Evolutionary conservation across 2,329 filamentous ascomycete species (phyloP).

Genomic region (Aureobasidium sp.): DNA sequence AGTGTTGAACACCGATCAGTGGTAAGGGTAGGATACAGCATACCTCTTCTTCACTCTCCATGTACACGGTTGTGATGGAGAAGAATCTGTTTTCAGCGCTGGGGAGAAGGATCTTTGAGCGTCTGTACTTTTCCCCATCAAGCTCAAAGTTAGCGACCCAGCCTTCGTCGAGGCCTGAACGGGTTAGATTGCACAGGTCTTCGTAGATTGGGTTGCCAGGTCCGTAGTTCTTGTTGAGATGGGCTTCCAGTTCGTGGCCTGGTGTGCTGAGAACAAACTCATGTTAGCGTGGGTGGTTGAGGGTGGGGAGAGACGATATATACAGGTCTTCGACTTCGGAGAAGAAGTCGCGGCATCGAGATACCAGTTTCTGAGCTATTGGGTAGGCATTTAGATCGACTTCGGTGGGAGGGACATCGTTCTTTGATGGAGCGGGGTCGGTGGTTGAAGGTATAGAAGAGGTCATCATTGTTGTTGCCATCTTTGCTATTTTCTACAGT

Average conservation of each 20-base stretch:
- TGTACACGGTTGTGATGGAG: constrained; percentile 53
- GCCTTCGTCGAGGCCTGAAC: constrained; percentile 26
- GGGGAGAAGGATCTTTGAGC: constrained; percentile 42
- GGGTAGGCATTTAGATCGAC: neutral
- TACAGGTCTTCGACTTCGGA: constrained; percentile 28
- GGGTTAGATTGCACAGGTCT: constrained; percentile 24
- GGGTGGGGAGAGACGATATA: neutral
- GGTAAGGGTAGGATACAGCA: neutral
- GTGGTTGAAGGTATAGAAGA: neutral
- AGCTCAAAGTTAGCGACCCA: constrained; percentile 30
- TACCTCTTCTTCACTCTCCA: constrained; percentile 39
- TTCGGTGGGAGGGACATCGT: neutral
- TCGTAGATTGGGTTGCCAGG: constrained; percentile 27
- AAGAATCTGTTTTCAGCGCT: constrained; percentile 44
- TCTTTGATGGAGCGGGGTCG: neutral
- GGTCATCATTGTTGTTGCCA: neutral
- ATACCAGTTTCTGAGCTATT: constrained; percentile 4
- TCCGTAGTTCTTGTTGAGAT: constrained; percentile 26
- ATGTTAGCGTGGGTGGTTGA: neutral
- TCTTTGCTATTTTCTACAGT: neutral
- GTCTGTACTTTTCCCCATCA: constrained; percentile 40
- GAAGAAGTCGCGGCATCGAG: constrained; percentile 24
- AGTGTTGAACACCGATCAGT: neutral
- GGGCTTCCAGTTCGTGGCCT: constrained; percentile 25
- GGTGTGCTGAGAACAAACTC: constrained; percentile 22